Base-by-base conservation (phyloP, 192 early-diverging fungal species). In the Gonapodya sp. region DNA sequence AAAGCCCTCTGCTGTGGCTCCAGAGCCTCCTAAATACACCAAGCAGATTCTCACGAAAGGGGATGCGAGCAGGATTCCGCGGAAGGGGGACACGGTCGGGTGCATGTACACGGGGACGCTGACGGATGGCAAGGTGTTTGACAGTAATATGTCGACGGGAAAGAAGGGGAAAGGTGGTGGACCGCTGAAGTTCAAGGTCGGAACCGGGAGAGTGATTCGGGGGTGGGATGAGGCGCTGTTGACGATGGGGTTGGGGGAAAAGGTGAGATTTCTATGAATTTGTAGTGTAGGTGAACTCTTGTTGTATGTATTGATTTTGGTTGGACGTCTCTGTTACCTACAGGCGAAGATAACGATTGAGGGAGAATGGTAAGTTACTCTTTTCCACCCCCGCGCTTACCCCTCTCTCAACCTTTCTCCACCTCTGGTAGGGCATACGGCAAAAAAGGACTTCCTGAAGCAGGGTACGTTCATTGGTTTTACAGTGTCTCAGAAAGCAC, bases 191-290 rank as follows among this genome's bases (percentile, higher is more conserved):
- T 95, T 95, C 86, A 93, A 89, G 78, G 87, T 89, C n/a, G 91
- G 91, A 0, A 79, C 78, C 73, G 87, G 86, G 31, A 79, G 82
- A 37, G 92, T 93, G 31, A 93, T 94, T 80, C 73, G 87, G 33
- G 93, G 91, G n/a, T 94, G 92, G 92, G 93, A 94, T 72, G 87
- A 89, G 16, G 92, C 91, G 73, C 81, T 93, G 36, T 82, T 89
- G 78, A 87, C 87, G 36, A 94, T 94, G 93, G 81, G 83, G 72
- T 81, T 88, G 18, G 91, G 91, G 35, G 93, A 94, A 83, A 85
- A 92, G 24, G 46, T 64, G 46, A 64, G 46, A 16, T 24, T 8
- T n/a, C n/a, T n/a, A n/a, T n/a, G n/a, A n/a, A n/a, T n/a, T n/a
- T n/a, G n/a, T n/a, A n/a, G n/a, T n/a, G n/a, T n/a, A n/a, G n/a